Evolutionary conservation across 768 basidiomycete species (phyloP), one percentile per base, ranked within the genome.

Genomic region (Dentipellis sp.): DNA sequence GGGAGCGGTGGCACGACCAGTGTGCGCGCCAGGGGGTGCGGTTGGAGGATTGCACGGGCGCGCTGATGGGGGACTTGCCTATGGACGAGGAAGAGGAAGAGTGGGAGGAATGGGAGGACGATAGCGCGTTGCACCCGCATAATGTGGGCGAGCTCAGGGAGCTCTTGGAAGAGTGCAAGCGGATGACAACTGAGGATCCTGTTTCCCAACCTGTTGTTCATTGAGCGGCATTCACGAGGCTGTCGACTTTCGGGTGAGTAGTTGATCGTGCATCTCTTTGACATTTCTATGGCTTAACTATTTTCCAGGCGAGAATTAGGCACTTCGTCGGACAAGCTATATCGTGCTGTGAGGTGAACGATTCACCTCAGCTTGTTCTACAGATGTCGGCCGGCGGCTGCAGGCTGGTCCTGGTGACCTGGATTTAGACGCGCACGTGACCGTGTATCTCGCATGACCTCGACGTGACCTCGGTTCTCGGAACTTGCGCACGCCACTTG

Each of bases 1-100:
- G 86, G 82, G 81, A 82, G 60, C 70, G 75, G 49, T 90, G 88
- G 88, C 86, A 81, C 78, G 74, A 73, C 12, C 72, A 69, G 61
- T 84, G 80, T 59, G 59, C 69, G 0, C 58, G 62, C 17, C 72
- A 77, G 65, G 75, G 78, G 0, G 69, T 89, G 4, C 68, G 83
- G 45, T 65, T 91, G 51, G 87, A 91, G 68, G 88, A 91, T 66
- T 90, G 88, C 63, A 89, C 88, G 0, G 88, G 86, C 0, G 79
- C 72, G 11, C 61, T 73, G 52, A 68, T 91, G 38, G 88, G 88
- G 36, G 70, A 63, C 59, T 65, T 62, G 63, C 72, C 63, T 58
- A 55, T 54, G 67, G 69, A 64, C 40, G 63, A 40, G 59, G 67
- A 66, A 21, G 68, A 68, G n/a, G 68, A 69, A 1, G 72, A 65